These are phyloP conservation scores for Sporisorium scitamineum DNA, from an alignment of 1,284 basidiomycete genomes.

Conservation along the genomic window DNA sequence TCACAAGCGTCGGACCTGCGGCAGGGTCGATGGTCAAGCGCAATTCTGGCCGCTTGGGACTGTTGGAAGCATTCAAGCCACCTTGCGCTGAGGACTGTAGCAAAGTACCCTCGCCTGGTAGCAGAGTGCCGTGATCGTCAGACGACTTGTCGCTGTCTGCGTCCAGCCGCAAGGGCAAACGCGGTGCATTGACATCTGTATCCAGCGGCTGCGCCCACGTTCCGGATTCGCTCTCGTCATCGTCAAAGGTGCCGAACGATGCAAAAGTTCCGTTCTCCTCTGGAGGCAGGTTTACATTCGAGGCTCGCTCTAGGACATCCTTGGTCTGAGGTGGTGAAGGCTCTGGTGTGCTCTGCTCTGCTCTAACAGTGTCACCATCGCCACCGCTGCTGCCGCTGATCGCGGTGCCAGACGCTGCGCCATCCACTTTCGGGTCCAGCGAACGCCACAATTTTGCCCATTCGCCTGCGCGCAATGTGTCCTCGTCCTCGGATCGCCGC, in stretches of 20 bases:
- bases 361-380: constrained; percentile 45
- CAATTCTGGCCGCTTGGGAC: constrained; percentile 57
- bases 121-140: constrained; percentile 35
- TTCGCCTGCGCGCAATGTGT: constrained; percentile 54
- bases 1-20: constrained; percentile 31
- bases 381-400: constrained; percentile 47
- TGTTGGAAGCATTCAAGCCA: constrained; percentile 10
- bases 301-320: constrained; percentile 3
- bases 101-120: constrained; percentile 34
- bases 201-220: constrained; percentile 67
- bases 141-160: constrained; percentile 14
- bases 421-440: constrained; percentile 25
- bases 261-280: constrained; percentile 54
- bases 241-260: constrained; percentile 59
- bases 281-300: constrained; percentile 29
- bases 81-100: constrained; percentile 19
- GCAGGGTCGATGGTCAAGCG: constrained; percentile 57
- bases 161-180: constrained; percentile 34
- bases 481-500: constrained; percentile 53
- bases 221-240: constrained; percentile 59
- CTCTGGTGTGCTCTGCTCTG: constrained; percentile 45
- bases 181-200: constrained; percentile 36
- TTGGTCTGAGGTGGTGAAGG: constrained; percentile 28
- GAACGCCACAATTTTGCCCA: constrained; percentile 50
- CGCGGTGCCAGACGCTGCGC: constrained; percentile 28